phyloP scores from a whole-genome alignment of 257 asterid species.

The Nicotiana attenuata region DNA sequence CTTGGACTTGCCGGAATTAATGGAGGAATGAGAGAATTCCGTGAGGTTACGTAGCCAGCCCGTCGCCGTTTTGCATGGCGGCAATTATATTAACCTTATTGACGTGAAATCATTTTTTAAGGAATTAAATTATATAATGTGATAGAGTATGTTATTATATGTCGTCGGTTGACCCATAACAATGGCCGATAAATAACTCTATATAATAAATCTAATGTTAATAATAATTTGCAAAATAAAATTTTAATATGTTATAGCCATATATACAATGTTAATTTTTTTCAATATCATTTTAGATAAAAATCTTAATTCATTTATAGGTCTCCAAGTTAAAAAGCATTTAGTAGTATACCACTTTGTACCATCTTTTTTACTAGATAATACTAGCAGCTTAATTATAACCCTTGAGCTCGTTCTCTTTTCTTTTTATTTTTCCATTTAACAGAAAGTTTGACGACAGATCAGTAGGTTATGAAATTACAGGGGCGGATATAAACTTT shows the following conservation, averaged over 20 bases:
- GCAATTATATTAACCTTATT: background rate
- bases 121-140: background rate
- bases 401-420: background rate
- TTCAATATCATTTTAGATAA: background rate
- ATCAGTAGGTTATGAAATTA: background rate
- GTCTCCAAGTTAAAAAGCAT: background rate
- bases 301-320: background rate
- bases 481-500: background rate
- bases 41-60: background rate
- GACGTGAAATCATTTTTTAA: background rate
- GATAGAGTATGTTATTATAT: no score
- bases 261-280: no score
- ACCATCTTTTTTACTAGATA: background rate
- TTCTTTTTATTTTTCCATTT: no score
- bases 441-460: background rate
- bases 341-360: no score
- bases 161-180: background rate
- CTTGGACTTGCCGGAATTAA: background rate
- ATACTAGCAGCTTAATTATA: background rate
- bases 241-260: no score
- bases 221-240: no score
- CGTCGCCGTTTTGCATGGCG: background rate
- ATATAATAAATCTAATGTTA: no score
- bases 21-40: background rate
- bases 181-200: background rate